phyloP scores from a whole-genome alignment of 2,329 filamentous ascomycete species.

The Claviceps monticola region DNA sequence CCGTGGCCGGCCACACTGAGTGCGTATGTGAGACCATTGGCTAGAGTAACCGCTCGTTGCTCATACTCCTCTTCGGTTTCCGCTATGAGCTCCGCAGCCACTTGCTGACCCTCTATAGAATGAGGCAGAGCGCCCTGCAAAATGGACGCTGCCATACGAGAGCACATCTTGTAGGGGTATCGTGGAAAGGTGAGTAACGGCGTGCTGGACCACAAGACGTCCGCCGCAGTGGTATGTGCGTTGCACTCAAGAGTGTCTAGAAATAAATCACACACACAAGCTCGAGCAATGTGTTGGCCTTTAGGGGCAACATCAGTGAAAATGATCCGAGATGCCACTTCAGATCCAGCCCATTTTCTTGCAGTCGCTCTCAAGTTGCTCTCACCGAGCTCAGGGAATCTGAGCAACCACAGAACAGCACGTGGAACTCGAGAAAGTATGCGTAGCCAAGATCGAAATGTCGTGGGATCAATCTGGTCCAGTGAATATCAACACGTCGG shows the following conservation, averaged over 20 bases:
- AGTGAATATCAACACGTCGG: background rate
- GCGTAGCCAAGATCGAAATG: conserved; percentile 88
- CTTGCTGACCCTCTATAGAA: conserved; percentile 47
- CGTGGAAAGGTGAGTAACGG: conserved; percentile 80
- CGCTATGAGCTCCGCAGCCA: conserved; percentile 65
- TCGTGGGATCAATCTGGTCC: conserved; percentile 81
- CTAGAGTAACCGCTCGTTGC: conserved; percentile 56
- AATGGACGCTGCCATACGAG: conserved; percentile 92
- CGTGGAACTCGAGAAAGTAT: conserved; percentile 78
- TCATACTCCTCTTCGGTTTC: conserved; percentile 74
- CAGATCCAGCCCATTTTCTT: conserved; percentile 65
- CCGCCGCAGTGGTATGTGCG: conserved; percentile 91
- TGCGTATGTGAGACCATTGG: conserved; percentile 46
- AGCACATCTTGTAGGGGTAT: conserved; percentile 98
- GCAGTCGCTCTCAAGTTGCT: conserved; percentile 72
- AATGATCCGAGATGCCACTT: conserved; percentile 73
- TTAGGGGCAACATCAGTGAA: conserved; percentile 98
- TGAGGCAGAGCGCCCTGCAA: conserved; percentile 77
- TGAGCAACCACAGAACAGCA: conserved; percentile 86
- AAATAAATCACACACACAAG: conserved; percentile 85
- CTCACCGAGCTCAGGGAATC: conserved; percentile 89
- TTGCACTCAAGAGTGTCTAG: conserved; percentile 97
- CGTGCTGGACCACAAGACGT: conserved; percentile 92
- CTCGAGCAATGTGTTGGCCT: conserved; percentile 81
- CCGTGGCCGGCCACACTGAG: conserved; percentile 30